A percentile compares a stretch with the other conserved stretches of the same genome.
Evolutionary conservation across 768 basidiomycete species (phyloP).

Genomic region (Mycena haematopus): DNA sequence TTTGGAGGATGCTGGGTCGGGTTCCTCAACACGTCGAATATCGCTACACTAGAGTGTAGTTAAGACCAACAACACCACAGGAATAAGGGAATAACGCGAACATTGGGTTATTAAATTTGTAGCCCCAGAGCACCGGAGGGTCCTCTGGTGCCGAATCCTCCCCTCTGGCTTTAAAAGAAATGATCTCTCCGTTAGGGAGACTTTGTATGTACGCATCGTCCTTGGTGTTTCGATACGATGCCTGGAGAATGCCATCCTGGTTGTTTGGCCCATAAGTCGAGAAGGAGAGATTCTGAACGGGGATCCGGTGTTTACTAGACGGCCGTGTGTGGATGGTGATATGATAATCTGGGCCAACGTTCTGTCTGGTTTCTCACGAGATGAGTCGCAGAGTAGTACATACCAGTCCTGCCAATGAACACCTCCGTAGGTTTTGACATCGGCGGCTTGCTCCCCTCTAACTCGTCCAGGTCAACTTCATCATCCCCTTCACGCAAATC

Average conservation of each 20-base stretch:
- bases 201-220: constrained; percentile 86
- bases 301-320: constrained; percentile 40
- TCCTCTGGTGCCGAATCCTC: constrained; percentile 23
- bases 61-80: not conserved
- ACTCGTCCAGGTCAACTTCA: constrained; percentile 63
- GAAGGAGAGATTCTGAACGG: constrained; percentile 84
- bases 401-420: constrained; percentile 59
- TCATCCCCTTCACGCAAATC: constrained; percentile 52
- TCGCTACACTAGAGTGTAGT: constrained; percentile 65
- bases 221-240: constrained; percentile 74
- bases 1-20: constrained; percentile 37
- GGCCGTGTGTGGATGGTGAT: constrained; percentile 80
- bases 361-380: not conserved
- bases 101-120: constrained; percentile 70
- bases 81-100: constrained; percentile 49
- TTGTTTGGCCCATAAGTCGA: constrained; percentile 94
- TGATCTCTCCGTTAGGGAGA: constrained; percentile 77
- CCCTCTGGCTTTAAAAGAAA: constrained; percentile 66
- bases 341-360: constrained; percentile 72
- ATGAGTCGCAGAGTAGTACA: constrained; percentile 29
- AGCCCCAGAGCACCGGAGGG: constrained; percentile 60
- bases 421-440: constrained; percentile 50
- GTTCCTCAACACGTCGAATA: constrained; percentile 74
- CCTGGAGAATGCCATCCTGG: constrained; percentile 76
- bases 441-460: constrained; percentile 55